Evolutionary conservation across 2,329 filamentous ascomycete species (phyloP).

Genomic region (Penicillium digitatum): DNA sequence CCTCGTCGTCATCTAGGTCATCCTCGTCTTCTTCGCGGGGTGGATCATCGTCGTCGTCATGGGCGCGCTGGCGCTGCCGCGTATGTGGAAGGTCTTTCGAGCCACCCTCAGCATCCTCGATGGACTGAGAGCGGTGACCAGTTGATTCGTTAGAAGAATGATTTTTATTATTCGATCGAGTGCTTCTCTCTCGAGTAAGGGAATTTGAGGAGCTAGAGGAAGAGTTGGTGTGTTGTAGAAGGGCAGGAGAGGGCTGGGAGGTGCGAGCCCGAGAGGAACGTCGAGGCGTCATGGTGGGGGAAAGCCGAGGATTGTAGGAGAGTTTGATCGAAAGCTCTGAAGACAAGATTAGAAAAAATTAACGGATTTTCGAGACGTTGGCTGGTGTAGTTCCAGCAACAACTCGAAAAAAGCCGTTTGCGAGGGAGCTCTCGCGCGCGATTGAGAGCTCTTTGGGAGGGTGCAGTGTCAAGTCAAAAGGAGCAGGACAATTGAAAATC

Average conservation of each 20-base stretch:
- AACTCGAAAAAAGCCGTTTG: constrained; percentile 19
- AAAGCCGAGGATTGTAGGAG: constrained; percentile 9
- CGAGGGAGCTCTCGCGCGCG: constrained; percentile 25
- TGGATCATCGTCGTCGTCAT: constrained; percentile 60
- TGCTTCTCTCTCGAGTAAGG: constrained; percentile 72
- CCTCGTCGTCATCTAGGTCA: constrained; percentile 64
- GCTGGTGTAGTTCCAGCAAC: constrained; percentile 9
- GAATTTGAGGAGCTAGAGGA: constrained; percentile 68
- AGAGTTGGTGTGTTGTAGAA: constrained; percentile 72
- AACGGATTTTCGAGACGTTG: constrained; percentile 4
- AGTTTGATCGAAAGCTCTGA: constrained; percentile 7
- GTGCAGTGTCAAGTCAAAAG: constrained; percentile 10
- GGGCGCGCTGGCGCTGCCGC: constrained; percentile 73
- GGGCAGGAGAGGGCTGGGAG: constrained; percentile 64
- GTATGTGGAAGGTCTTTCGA: constrained; percentile 63
- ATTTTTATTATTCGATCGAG: constrained; percentile 67
- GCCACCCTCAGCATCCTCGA: constrained; percentile 52
- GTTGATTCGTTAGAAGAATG: constrained; percentile 71
- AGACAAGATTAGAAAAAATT: constrained; percentile 5
- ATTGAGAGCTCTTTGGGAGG: constrained; percentile 21
- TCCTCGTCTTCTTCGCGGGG: constrained; percentile 59
- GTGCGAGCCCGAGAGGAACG: constrained; percentile 87
- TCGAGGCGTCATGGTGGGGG: constrained; percentile 62
- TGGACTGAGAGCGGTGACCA: constrained; percentile 52
- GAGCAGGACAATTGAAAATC: constrained; percentile 30